phyloP scores from a whole-genome alignment of 23 red algal species.

The Gracilariopsis chorda region DNA sequence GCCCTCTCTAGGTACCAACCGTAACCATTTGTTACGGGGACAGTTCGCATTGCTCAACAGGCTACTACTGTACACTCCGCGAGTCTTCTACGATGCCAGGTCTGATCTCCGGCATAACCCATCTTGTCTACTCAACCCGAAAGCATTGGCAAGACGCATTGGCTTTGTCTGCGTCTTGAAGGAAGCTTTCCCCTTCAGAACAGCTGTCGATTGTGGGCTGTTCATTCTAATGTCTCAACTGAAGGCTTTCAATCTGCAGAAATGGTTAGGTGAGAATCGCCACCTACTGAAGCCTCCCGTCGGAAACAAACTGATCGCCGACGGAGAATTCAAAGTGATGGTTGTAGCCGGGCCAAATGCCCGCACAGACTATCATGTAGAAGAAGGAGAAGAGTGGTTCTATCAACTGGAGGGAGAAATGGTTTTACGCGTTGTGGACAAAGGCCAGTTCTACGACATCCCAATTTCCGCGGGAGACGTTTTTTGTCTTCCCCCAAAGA shows the following conservation, averaged over 20 bases:
- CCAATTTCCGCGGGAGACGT: constrained; percentile 75
- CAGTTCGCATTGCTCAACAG: too few relatives aligned
- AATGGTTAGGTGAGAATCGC: constrained; percentile 81
- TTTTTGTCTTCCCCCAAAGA: constrained; percentile 78
- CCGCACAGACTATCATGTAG: constrained; percentile 93
- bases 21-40: too few relatives aligned
- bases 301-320: constrained; percentile 79
- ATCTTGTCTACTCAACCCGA: too few relatives aligned
- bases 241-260: constrained; percentile 61
- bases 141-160: too few relatives aligned
- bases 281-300: constrained; percentile 83
- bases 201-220: too few relatives aligned
- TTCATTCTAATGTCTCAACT: constrained; percentile 53
- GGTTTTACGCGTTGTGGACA: constrained; percentile 81
- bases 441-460: constrained; percentile 70
- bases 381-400: constrained; percentile 93
- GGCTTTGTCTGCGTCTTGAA: too few relatives aligned
- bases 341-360: constrained; percentile 94
- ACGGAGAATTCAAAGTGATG: constrained; percentile 97
- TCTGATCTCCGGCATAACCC: too few relatives aligned
- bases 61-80: too few relatives aligned
- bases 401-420: constrained; percentile 94
- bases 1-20: too few relatives aligned
- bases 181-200: too few relatives aligned
- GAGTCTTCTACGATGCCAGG: too few relatives aligned